Conservation (phyloP, 177 flowering plant species). For the Vitis hybrid region DNA sequence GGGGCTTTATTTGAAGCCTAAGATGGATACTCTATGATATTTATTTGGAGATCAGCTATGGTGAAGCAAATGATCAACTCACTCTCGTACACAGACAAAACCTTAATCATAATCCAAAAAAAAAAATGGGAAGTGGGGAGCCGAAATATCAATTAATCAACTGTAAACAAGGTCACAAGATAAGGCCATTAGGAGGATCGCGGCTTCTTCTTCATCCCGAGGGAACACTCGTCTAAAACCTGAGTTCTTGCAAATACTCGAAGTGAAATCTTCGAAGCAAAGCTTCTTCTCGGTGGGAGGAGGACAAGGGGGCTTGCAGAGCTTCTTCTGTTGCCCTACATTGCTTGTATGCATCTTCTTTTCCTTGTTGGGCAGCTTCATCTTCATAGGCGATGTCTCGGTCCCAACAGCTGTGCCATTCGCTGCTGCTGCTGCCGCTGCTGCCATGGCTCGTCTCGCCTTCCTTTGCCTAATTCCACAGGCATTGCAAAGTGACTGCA, state of each 20-base stretch:
- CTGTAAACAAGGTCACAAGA: constrained; percentile 29
- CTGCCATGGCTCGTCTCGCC: constrained; percentile 33
- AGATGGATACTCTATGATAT: no score
- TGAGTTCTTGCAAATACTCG: constrained; percentile 21
- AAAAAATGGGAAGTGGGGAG: no score
- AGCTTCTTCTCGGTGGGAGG: constrained; percentile 15
- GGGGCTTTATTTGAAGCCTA: no score
- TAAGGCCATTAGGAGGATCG: constrained; percentile 36
- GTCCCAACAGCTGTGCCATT: constrained; percentile 7
- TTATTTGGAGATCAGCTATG: no score
- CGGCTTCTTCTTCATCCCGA: constrained; percentile 37
- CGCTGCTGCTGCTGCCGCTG: constrained; percentile 26
- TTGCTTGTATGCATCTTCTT: constrained; percentile 18
- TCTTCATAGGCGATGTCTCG: neutral
- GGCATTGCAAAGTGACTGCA: constrained; percentile 42
- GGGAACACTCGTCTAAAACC: constrained; percentile 24
- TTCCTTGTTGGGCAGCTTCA: constrained; percentile 16
- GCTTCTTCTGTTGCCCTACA: constrained; percentile 16
- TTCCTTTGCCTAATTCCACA: constrained; percentile 44
- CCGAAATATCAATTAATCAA: neutral
- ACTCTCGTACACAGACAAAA: no score
- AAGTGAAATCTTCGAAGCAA: constrained; percentile 23
- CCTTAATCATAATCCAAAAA: no score
- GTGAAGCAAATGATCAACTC: no score
- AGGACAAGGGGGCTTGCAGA: constrained; percentile 9